Conservation (phyloP, 2,329 filamentous ascomycete species). For the Monosporascus sp. region DNA sequence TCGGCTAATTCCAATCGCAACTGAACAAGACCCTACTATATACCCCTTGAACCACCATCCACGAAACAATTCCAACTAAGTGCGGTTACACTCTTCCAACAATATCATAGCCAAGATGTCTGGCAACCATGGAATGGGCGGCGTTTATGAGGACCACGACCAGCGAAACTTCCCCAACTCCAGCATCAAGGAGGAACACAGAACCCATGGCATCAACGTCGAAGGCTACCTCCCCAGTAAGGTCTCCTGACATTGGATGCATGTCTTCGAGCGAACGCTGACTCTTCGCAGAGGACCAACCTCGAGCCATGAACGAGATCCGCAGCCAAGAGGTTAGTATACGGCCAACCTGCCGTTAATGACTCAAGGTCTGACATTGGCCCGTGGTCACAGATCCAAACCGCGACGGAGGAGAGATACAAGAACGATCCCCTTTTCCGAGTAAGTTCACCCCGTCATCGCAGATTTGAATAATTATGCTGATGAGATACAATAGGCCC, state of each 20-base stretch:
- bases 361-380: neutral
- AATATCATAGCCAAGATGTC: conserved; percentile 2
- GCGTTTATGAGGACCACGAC: conserved; percentile 14
- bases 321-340: conserved; percentile 16
- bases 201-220: conserved; percentile 16
- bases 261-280: neutral
- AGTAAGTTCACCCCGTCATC: conserved; percentile 7
- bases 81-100: no score
- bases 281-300: conserved; percentile 13
- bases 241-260: neutral
- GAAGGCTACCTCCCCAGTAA: conserved; percentile 19
- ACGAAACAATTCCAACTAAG: no score
- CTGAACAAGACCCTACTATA: no score
- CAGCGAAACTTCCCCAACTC: conserved; percentile 16
- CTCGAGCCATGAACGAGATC: conserved; percentile 20
- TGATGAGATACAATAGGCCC: conserved; percentile 13
- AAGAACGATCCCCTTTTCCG: conserved; percentile 20
- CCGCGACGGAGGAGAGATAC: conserved; percentile 14
- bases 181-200: conserved; percentile 14
- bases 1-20: no score
- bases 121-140: conserved; percentile 7
- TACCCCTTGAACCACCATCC: no score
- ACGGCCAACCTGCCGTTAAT: neutral
- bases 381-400: conserved; percentile 11
- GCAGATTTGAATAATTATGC: neutral